Percentiles rank a stretch among this genome's conserved stretches.
These are phyloP conservation scores for Komagataella phaffii DNA, from an alignment of 805 yeast genomes.

Conservation along the genomic window DNA sequence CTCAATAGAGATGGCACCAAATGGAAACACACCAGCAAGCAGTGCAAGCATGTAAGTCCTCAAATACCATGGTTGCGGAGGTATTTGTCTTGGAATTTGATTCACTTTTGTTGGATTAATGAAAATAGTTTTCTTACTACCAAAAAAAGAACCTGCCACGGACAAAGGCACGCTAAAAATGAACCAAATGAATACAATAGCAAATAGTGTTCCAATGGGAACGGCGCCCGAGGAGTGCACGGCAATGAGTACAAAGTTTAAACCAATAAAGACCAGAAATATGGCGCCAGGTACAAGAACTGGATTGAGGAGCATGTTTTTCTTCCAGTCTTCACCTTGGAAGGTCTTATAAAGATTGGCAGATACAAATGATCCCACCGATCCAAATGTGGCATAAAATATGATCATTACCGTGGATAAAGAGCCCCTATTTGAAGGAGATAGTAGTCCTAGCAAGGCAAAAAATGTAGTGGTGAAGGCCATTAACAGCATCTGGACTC, in stretches of 20 bases:
- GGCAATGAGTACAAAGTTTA: constrained; percentile 72
- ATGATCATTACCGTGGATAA: constrained; percentile 83
- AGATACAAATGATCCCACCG: constrained; percentile 78
- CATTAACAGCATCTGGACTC: constrained; percentile 76
- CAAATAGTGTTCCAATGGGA: constrained; percentile 81
- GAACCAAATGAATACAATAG: constrained; percentile 76
- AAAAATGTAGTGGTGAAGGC: constrained; percentile 56
- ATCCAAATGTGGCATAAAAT: constrained; percentile 68
- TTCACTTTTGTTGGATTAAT: constrained; percentile 71
- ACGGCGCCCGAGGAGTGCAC: constrained; percentile 88
- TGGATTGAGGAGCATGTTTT: constrained; percentile 75
- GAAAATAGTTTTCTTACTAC: constrained; percentile 38
- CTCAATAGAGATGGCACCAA: constrained; percentile 90
- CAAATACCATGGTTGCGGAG: constrained; percentile 78
- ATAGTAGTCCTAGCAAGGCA: constrained; percentile 79
- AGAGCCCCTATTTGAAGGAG: constrained; percentile 93
- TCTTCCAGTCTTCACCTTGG: constrained; percentile 87
- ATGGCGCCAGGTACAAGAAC: constrained; percentile 70
- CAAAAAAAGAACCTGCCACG: constrained; percentile 67
- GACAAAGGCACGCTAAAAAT: constrained; percentile 76
- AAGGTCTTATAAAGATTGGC: constrained; percentile 77
- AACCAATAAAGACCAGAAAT: constrained; percentile 46
- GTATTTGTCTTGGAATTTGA: constrained; percentile 94
- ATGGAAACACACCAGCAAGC: constrained; percentile 85
- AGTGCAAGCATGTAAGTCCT: constrained; percentile 52